Evolutionary conservation across 2,329 filamentous ascomycete genomes (phyloP), one percentile per base, ranked within the genome.

Genomic region (Akanthomyces lecanii): DNA sequence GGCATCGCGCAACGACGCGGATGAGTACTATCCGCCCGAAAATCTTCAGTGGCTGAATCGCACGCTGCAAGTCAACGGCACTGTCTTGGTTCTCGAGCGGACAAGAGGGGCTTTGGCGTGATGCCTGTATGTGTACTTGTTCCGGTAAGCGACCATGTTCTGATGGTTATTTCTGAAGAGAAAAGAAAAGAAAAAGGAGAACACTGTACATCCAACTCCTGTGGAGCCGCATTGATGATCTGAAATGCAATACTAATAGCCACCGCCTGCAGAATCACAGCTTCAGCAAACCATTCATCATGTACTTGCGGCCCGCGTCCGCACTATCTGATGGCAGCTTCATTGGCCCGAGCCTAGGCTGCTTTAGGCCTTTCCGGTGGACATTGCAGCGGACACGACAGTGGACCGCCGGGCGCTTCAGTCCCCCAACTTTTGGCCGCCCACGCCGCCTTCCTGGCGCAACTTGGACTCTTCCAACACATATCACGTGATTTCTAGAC

Each of bases 401-500:
- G 58, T 60, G 57, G 57, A 52, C 48, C 7, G 12, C 23, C 33
- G 53, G 44, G 48, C 58, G 38, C 47, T 44, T 47, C 21, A 3
- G 7, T 30, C 55, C 58, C 45, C 38, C n/a, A 53, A 61, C 4
- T 25, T 47, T 53, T 50, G 21, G 30, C 12, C 11, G 44, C 18
- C 38, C 28, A 50, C 16, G 30, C 12, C 11, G 44, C 18, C 38
- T 40, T 59, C 16, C 23, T 28, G 28, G 18, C 14, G n/a, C 55
- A 50, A 50, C 42, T 23, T 38, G 30, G 25, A 25, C 47, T 38
- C 28, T 12, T 47, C 21, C 58, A 54, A 7, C 11, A 10, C 16
- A 16, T 21, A 25, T 61, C 58, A 61, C 58, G 58, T 61, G 58
- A 61, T 28, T 54, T 61, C 2, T 52, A 30, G 38, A 54, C 58